Percentiles rank a stretch among this genome's conserved stretches.
Evolutionary conservation across 805 yeast genomes (phyloP).

Genomic region (Kodamaea kakaduensis): DNA sequence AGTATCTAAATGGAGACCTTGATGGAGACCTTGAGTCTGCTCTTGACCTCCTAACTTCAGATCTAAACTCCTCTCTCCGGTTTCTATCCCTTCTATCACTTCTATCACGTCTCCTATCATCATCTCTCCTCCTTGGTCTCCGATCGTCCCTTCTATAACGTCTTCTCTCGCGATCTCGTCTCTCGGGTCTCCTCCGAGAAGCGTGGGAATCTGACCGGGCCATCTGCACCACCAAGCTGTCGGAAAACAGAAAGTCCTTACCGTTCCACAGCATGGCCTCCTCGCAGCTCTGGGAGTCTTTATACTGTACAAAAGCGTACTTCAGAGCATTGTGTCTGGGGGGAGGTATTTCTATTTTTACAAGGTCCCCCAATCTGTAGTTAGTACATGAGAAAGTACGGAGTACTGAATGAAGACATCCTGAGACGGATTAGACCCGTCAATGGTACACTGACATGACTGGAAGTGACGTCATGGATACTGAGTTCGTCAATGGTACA

Average conservation of each 20-base stretch:
- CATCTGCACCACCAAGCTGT: constrained; percentile 48
- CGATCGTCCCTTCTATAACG: constrained; percentile 10
- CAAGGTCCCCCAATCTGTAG: constrained; percentile 50
- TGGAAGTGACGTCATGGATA: no score
- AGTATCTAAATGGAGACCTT: no score
- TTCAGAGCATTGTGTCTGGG: constrained; percentile 58
- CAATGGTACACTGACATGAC: no score
- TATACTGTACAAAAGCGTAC: constrained; percentile 61
- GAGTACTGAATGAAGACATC: not conserved
- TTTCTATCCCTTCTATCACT: not conserved
- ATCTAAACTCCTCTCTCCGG: not conserved
- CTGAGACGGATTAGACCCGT: no score
- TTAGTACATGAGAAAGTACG: constrained; percentile 11
- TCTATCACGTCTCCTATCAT: not conserved
- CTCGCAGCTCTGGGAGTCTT: constrained; percentile 49
- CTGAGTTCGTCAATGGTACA: no score
- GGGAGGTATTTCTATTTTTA: constrained; percentile 60
- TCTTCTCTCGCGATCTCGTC: constrained; percentile 19
- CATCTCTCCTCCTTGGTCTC: constrained; percentile 7
- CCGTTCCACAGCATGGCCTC: constrained; percentile 47
- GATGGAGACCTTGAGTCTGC: not conserved
- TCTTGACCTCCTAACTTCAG: no score
- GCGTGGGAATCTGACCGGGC: constrained; percentile 54
- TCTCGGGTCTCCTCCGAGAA: constrained; percentile 26
- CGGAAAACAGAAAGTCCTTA: constrained; percentile 41